A percentile compares a stretch with the other conserved stretches of the same genome.
Evolutionary conservation across 352 stramenopile genomes (phyloP).

Genomic region (Halophytophthora batemanensis): DNA sequence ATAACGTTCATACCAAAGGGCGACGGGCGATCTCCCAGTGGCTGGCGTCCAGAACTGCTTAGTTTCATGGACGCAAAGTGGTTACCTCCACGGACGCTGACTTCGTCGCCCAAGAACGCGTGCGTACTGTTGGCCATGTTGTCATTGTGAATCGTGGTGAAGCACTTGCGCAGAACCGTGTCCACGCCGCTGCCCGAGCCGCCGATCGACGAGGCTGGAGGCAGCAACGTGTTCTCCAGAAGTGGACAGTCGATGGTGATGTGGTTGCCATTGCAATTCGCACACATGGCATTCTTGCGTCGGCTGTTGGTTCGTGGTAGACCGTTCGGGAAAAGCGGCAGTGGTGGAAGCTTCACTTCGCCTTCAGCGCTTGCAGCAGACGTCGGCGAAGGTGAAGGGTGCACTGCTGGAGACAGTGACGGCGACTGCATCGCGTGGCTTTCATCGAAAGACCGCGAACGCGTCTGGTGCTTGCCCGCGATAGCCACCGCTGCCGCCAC

Average conservation of each 20-base stretch:
- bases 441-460: slow-evolving; percentile 42
- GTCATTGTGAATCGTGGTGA: slow-evolving; percentile 85
- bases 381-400: slow-evolving; percentile 10
- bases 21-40: slow-evolving; percentile 30
- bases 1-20: slow-evolving; percentile 77
- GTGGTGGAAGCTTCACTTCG: slow-evolving; percentile 22
- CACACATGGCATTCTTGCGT: slow-evolving; percentile 63
- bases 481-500: slow-evolving; percentile 39
- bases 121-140: slow-evolving; percentile 83
- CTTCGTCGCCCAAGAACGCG: slow-evolving; percentile 81
- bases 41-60: slow-evolving; percentile 23
- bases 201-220: slow-evolving; percentile 9
- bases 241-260: slow-evolving; percentile 79
- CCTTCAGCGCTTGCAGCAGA: slow-evolving; percentile 7
- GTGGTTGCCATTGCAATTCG: slow-evolving; percentile 79
- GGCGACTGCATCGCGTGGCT: slow-evolving; percentile 14
- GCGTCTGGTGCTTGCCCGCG: slow-evolving; percentile 37
- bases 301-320: slow-evolving; percentile 54
- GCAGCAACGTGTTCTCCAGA: slow-evolving; percentile 47
- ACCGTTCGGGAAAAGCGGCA: slow-evolving; percentile 32
- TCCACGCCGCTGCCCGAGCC: slow-evolving; percentile 37
- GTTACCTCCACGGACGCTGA: slow-evolving; percentile 68
- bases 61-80: slow-evolving; percentile 43
- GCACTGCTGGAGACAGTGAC: slow-evolving; percentile 13
- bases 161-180: slow-evolving; percentile 82